Conservation (phyloP, 116 monocot genomes). For the Dioscorea cayenensis region DNA sequence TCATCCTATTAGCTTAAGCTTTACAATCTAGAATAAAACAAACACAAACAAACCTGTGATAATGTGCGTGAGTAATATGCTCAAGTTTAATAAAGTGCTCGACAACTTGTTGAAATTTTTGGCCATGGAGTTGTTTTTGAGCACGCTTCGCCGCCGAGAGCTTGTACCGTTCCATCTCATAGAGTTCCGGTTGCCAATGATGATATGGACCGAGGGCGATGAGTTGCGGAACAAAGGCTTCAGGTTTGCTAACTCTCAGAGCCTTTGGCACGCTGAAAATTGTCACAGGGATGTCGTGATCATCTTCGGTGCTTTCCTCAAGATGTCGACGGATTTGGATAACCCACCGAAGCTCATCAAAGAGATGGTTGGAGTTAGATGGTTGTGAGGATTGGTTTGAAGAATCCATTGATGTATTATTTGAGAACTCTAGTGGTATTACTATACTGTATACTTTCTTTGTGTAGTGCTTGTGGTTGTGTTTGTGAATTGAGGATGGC, state of each 20-base stretch:
- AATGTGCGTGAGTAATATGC: slow-evolving; percentile 29
- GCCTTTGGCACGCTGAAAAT: slow-evolving; percentile 38
- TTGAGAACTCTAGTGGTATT: no score
- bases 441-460: no score
- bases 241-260: slow-evolving; percentile 14
- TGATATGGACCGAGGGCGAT: slow-evolving; percentile 50
- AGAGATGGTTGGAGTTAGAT: neutral
- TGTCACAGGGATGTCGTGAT: neutral
- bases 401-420: neutral
- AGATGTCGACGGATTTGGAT: slow-evolving; percentile 14
- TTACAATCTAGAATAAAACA: neutral
- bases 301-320: slow-evolving; percentile 12
- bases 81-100: slow-evolving; percentile 26
- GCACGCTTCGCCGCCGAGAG: slow-evolving; percentile 25
- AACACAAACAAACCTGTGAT: slow-evolving; percentile 25
- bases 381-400: neutral
- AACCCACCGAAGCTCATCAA: slow-evolving; percentile 23
- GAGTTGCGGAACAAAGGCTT: slow-evolving; percentile 40
- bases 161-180: slow-evolving; percentile 56
- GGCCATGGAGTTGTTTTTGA: slow-evolving; percentile 10
- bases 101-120: slow-evolving; percentile 19
- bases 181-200: slow-evolving; percentile 32
- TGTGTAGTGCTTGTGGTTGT: neutral
- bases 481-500: neutral
- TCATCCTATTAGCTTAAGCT: neutral